These are phyloP conservation scores for Vigna radiata DNA, from an alignment of 306 rosid species.

Conservation along the genomic window DNA sequence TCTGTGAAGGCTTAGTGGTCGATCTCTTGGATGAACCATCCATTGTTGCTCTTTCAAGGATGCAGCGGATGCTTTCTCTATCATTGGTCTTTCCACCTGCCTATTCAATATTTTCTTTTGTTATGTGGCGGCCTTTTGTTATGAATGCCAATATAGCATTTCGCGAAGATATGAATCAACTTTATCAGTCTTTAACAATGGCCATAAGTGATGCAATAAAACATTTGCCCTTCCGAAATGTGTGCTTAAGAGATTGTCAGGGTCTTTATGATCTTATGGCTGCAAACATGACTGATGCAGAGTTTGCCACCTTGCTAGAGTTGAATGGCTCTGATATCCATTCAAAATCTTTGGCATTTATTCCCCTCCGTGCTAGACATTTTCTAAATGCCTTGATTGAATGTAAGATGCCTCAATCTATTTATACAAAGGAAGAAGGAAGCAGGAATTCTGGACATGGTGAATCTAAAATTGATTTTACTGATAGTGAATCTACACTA, in stretches of 20 bases:
- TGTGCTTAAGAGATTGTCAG: slow-evolving; percentile 85
- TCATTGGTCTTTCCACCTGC: slow-evolving; percentile 89
- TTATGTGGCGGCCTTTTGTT: slow-evolving; percentile 78
- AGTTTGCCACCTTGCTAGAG: slow-evolving; percentile 82
- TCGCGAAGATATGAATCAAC: slow-evolving; percentile 81
- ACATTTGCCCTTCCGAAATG: slow-evolving; percentile 91
- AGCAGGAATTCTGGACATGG: slow-evolving; percentile 63
- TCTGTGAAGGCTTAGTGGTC: slow-evolving; percentile 81
- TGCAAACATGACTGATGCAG: slow-evolving; percentile 77
- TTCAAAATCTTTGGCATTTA: slow-evolving; percentile 81
- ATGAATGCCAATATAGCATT: slow-evolving; percentile 52
- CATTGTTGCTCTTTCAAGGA: slow-evolving; percentile 84
- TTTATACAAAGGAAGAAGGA: slow-evolving; percentile 56
- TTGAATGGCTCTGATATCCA: slow-evolving; percentile 77
- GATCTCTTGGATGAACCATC: slow-evolving; percentile 91
- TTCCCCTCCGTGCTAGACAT: slow-evolving; percentile 92
- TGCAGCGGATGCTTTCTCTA: slow-evolving; percentile 93
- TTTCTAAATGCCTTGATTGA: slow-evolving; percentile 86
- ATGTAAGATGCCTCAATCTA: slow-evolving; percentile 74
- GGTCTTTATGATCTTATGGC: slow-evolving; percentile 86
- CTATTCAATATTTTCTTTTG: slow-evolving; percentile 83
- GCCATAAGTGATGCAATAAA: slow-evolving; percentile 81
- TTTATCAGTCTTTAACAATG: slow-evolving; percentile 68
- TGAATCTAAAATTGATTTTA: slow-evolving; percentile 60
- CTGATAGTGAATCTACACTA: slow-evolving; percentile 70